Evolutionary conservation across 2,329 filamentous ascomycete species (phyloP), one percentile per base, ranked within the genome.

Genomic region (Aspergillus sojae): DNA sequence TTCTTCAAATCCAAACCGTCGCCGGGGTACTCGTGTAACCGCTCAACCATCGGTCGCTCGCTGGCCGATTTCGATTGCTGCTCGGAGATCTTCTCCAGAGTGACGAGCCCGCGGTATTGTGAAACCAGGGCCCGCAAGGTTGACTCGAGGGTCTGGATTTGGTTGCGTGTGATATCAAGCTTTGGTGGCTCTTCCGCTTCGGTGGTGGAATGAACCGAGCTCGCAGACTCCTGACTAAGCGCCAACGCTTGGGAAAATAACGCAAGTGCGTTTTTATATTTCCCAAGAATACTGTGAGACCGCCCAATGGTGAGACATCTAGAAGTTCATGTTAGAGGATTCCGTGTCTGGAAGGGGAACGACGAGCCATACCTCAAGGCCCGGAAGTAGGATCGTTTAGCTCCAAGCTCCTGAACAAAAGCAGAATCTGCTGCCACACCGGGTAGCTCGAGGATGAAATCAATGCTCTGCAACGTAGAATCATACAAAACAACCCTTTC

Each of bases 401-500:
- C 88, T 61, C 92, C 88, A n/a, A 99, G 82, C 75, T 95, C 92
- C 53, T 85, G 81, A 5, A 93, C 83, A 68, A 99, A 91, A 19
- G 81, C 83, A 46, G 88, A 85, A 72, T 99, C 95, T 48, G 93
- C 91, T 41, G 93, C 93, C 21, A 97, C 91, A 77, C 95, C 95
- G 2, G 93, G 91, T 16, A 99, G 84, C 64, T 97, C 93, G 71
- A 91, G 92, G 76, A 97, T 89, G 5, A 93, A 92, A 68, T 97
- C 91, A 64, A 99, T 83, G 77, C 93, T 97, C 78, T 97, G 92
- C 28, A 97, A 80, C 10, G 91, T 96, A 28, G 93, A 92, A 75
- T 97, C 93, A 75, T 97, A 98, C 2, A 99, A 83, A 3, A 94
- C 94, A 16, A 92, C 88, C 71, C 92, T 90, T 76, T 98, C 94